phyloP scores from a whole-genome alignment of 2,329 filamentous ascomycete genomes.

The Talaromyces pinophilus region DNA sequence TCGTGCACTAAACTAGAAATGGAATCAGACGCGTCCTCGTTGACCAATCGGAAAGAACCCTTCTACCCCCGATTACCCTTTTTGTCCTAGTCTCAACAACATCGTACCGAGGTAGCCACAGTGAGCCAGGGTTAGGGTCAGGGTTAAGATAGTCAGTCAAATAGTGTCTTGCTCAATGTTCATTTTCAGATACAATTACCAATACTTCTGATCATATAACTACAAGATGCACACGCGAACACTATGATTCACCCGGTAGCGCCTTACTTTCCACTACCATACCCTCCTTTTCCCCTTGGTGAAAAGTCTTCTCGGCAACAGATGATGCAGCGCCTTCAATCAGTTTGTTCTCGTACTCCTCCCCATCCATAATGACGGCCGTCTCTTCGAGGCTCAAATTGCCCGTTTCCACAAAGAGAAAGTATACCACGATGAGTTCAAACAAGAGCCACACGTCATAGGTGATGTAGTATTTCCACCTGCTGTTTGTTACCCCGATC shows the following conservation, averaged over 20 bases:
- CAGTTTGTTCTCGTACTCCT: slow-evolving; percentile 16
- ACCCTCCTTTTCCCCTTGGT: neutral
- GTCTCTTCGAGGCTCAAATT: slow-evolving; percentile 36
- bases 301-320: neutral
- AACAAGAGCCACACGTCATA: slow-evolving; percentile 26
- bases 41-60: neutral
- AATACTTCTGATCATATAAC: neutral
- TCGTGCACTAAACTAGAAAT: neutral
- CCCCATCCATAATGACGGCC: slow-evolving; percentile 23
- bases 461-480: slow-evolving; percentile 9
- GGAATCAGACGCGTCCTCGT: neutral
- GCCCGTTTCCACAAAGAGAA: slow-evolving; percentile 38
- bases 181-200: too few relatives aligned
- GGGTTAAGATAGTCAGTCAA: too few relatives aligned
- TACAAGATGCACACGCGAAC: neutral
- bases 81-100: neutral
- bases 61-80: neutral
- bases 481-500: neutral
- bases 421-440: slow-evolving; percentile 32
- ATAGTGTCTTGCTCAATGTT: too few relatives aligned
- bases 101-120: too few relatives aligned
- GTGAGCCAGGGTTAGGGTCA: too few relatives aligned
- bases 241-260: neutral
- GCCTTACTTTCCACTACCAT: neutral
- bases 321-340: neutral